Conservation (phyloP, 73 alveolate species). For the Paramecium pentaurelia region DNA sequence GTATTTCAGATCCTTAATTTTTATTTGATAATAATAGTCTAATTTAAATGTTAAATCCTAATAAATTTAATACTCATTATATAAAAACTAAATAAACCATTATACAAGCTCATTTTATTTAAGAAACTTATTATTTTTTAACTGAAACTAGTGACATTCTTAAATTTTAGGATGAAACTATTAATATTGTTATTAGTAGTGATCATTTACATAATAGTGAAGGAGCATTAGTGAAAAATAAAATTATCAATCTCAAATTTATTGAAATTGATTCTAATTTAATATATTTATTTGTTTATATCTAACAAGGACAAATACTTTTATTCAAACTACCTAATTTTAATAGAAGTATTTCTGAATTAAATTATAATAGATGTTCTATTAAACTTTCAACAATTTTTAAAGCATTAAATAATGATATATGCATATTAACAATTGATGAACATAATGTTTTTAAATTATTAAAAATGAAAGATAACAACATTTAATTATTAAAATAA, state of each 20-base stretch:
- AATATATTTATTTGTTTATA: background rate
- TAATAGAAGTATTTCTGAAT: background rate
- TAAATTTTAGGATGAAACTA: background rate
- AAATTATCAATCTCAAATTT: background rate
- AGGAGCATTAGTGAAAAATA: background rate
- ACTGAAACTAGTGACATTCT: background rate
- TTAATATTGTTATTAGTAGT: background rate
- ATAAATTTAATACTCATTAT: background rate
- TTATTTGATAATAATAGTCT: background rate
- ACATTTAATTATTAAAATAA: background rate
- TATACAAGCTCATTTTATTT: background rate
- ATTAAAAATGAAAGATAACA: background rate
- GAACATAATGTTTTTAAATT: background rate
- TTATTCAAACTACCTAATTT: background rate
- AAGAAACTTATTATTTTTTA: background rate
- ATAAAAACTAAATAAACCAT: background rate
- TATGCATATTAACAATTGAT: background rate
- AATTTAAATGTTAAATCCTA: background rate
- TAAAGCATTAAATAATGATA: background rate
- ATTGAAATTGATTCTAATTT: background rate
- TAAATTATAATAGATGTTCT: background rate
- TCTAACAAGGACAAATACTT: background rate
- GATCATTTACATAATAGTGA: background rate
- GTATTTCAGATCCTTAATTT: background rate
- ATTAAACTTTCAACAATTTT: background rate